phyloP scores from a whole-genome alignment of 108 stramenopile species.

The Halocafeteria seosinensis region DNA sequence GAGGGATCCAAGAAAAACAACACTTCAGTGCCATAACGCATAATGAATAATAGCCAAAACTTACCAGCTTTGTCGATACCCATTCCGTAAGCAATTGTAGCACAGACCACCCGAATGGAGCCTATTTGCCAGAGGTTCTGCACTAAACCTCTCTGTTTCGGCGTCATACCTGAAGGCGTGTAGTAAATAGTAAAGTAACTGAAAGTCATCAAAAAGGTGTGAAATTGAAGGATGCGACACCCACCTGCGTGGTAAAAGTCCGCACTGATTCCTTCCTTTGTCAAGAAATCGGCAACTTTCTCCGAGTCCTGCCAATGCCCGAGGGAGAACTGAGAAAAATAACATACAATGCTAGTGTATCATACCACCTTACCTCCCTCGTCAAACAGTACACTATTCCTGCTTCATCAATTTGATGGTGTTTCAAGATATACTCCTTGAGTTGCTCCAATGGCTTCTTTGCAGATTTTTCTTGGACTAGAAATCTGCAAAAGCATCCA shows the following conservation, averaged over 20 bases:
- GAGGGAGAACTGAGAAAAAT: no score
- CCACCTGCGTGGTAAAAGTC: constrained; percentile 21
- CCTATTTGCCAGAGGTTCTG: constrained; percentile 10
- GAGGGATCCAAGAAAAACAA: no score
- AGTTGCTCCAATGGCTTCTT: not conserved
- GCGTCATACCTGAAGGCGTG: no score
- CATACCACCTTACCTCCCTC: not conserved
- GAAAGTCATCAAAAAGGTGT: no score
- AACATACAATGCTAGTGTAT: constrained; percentile 2
- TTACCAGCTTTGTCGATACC: constrained; percentile 67
- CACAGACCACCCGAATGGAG: constrained; percentile 9
- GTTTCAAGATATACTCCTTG: not conserved
- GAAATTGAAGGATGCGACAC: no score
- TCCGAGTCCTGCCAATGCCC: not conserved
- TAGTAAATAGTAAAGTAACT: no score
- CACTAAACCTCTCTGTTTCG: not conserved
- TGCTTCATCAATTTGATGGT: not conserved
- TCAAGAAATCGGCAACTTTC: not conserved
- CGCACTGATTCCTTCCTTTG: not conserved
- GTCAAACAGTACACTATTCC: not conserved
- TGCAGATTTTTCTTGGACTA: not conserved
- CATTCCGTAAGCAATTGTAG: constrained; percentile 23
- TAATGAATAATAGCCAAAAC: no score
- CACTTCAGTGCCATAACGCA: no score
- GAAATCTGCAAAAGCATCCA: not conserved